Evolutionary conservation across 169 alveolate species (phyloP).

Genomic region (Plasmodium berghei): DNA sequence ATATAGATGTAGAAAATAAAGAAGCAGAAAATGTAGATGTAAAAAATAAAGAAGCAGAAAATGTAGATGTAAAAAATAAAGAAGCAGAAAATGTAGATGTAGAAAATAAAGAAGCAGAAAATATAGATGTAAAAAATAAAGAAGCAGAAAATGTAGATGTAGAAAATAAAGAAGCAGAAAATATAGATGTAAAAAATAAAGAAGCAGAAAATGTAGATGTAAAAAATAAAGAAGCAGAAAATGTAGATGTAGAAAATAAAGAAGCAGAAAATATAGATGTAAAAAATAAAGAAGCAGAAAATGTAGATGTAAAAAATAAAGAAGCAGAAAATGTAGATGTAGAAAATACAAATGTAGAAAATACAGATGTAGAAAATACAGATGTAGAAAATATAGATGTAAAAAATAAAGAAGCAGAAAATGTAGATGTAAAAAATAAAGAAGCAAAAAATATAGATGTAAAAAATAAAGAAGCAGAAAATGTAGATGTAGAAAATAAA

Average conservation of each 20-base stretch:
- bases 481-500: neutral
- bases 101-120: neutral
- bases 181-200: neutral
- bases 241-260: neutral
- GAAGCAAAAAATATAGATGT: neutral
- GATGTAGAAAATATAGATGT: neutral
- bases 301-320: neutral
- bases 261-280: neutral
- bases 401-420: neutral
- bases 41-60: neutral
- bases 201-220: neutral
- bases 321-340: neutral
- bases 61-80: neutral
- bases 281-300: neutral
- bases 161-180: neutral
- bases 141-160: neutral
- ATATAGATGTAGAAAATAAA: neutral
- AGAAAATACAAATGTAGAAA: neutral
- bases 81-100: neutral
- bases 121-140: neutral
- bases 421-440: neutral
- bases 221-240: neutral
- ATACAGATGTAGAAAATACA: neutral
- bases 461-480: neutral
- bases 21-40: neutral